Evolutionary conservation across 345 rosid species (phyloP).

Genomic region (Bruguiera sexangula): DNA sequence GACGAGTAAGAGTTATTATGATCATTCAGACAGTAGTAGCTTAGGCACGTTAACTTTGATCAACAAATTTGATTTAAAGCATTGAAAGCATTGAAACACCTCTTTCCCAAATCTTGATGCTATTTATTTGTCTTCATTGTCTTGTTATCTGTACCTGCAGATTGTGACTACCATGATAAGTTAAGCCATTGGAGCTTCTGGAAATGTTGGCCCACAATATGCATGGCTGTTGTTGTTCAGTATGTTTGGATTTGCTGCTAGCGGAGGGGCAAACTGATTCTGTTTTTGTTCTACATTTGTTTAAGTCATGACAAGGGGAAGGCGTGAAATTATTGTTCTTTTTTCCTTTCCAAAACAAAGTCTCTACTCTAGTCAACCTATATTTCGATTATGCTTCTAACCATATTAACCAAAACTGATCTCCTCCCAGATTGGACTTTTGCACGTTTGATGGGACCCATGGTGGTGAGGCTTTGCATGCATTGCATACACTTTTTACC

Average conservation of each 20-base stretch:
- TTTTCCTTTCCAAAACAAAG: background rate
- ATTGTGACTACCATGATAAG: conserved; percentile 30
- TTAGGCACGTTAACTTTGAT: too few species aligned
- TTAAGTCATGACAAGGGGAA: too few species aligned
- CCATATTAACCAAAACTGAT: background rate
- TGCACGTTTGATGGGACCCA: conserved; percentile 21
- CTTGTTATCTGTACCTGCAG: conserved; percentile 13
- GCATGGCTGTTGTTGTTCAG: conserved; percentile 26
- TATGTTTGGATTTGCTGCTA: conserved; percentile 15
- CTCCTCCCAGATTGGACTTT: conserved; percentile 22
- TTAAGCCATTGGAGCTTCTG: conserved; percentile 29
- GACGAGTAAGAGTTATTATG: too few species aligned
- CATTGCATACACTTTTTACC: background rate
- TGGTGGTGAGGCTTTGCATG: background rate
- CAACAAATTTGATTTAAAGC: too few species aligned
- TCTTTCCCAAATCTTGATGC: too few species aligned
- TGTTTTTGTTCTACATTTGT: background rate
- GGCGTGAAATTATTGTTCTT: background rate
- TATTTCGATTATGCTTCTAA: background rate
- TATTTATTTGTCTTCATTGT: background rate
- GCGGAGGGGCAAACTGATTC: conserved; percentile 17
- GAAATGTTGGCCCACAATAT: conserved; percentile 22
- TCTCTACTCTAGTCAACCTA: background rate
- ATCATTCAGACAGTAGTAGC: too few species aligned
- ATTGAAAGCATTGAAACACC: too few species aligned